Evolutionary conservation across 1,284 basidiomycete genomes (phyloP).

Genomic region (Athelia sp.): DNA sequence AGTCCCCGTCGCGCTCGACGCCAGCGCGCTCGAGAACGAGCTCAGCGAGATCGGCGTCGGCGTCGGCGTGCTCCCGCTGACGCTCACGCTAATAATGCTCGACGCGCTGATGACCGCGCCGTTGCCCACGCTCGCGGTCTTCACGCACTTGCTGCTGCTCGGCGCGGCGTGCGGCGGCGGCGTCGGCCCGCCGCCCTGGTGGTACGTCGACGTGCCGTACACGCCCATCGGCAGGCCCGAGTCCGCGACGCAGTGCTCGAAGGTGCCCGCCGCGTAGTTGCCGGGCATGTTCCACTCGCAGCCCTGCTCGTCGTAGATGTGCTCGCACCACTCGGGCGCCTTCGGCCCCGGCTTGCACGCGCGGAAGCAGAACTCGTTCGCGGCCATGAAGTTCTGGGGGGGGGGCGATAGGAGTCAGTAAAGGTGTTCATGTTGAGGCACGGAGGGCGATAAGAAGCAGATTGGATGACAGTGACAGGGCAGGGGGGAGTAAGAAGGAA

Average conservation of each 20-base stretch:
- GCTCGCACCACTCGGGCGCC: constrained; percentile 58
- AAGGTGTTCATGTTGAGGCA: background rate
- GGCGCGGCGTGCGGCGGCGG: constrained; percentile 57
- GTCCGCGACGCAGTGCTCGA: constrained; percentile 57
- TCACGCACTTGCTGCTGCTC: constrained; percentile 47
- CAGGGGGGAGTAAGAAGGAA: background rate
- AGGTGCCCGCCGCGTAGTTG: constrained; percentile 49
- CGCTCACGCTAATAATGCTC: background rate
- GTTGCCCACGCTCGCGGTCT: constrained; percentile 37
- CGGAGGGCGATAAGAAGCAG: background rate
- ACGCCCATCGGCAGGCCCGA: constrained; percentile 65
- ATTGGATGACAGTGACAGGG: background rate
- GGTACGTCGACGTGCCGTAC: constrained; percentile 61
- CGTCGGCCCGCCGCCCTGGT: constrained; percentile 56
- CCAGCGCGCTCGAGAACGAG: too few species aligned
- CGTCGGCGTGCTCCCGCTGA: too few species aligned
- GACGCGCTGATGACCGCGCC: constrained; percentile 11
- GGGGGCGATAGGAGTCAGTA: constrained; percentile 1
- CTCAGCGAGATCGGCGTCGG: too few species aligned
- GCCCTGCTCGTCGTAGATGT: constrained; percentile 62
- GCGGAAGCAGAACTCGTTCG: constrained; percentile 52
- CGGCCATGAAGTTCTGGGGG: constrained; percentile 41
- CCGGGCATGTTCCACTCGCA: constrained; percentile 65
- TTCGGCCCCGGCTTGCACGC: constrained; percentile 53
- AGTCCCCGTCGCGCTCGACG: background rate